Conservation (phyloP, 2,329 filamentous ascomycete genomes). For the Sclerotinia trifoliorum region DNA sequence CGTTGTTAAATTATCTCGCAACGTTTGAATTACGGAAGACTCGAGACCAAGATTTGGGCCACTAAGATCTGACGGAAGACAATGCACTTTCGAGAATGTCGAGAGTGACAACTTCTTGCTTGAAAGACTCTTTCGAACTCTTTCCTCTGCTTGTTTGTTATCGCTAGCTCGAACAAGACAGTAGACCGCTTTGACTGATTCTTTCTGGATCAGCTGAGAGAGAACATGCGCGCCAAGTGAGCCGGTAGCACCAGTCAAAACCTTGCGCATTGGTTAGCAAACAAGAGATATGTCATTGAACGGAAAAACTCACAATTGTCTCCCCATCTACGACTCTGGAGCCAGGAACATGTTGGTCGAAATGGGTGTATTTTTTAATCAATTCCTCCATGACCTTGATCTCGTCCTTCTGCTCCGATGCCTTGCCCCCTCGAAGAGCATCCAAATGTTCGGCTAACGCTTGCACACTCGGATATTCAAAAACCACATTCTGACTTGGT, state of each 20-base stretch:
- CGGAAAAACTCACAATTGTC: slow-evolving; percentile 21
- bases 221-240: slow-evolving; percentile 62
- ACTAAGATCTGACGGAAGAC: slow-evolving; percentile 44
- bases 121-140: slow-evolving; percentile 9
- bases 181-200: slow-evolving; percentile 39
- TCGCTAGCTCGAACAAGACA: slow-evolving; percentile 48
- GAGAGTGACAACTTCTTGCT: slow-evolving; percentile 26
- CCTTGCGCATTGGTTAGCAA: slow-evolving; percentile 29
- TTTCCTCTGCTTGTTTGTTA: slow-evolving; percentile 15
- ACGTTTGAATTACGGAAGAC: slow-evolving; percentile 32
- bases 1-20: slow-evolving; percentile 41
- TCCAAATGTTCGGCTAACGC: slow-evolving; percentile 49
- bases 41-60: slow-evolving; percentile 45
- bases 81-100: slow-evolving; percentile 39
- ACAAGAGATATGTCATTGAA: background rate
- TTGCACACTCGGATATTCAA: slow-evolving; percentile 53
- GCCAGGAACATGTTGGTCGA: slow-evolving; percentile 35
- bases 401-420: slow-evolving; percentile 34
- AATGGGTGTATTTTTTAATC: slow-evolving; percentile 46
- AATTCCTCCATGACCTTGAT: slow-evolving; percentile 46
- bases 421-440: slow-evolving; percentile 44
- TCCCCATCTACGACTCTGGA: slow-evolving; percentile 27
- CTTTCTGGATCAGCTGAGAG: slow-evolving; percentile 49
- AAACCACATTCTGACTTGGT: slow-evolving; percentile 57
- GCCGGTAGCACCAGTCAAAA: slow-evolving; percentile 64